These are phyloP conservation scores for Cryptosporidium bovis DNA, from an alignment of 169 alveolate genomes.

Conservation along the genomic window DNA sequence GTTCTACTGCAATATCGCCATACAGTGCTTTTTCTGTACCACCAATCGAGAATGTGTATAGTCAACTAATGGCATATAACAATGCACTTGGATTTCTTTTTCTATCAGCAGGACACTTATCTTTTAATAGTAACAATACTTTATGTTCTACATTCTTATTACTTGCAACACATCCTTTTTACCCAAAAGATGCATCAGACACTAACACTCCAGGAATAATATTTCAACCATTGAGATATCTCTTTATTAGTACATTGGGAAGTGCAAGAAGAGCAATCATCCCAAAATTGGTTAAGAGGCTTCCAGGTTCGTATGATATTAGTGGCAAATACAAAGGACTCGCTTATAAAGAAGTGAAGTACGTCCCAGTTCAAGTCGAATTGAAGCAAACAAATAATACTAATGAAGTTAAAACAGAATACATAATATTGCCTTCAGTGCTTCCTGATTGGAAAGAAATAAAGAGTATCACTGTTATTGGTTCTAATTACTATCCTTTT, in stretches of 20 bases:
- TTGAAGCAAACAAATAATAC: neutral
- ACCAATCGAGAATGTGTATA: constrained; percentile 65
- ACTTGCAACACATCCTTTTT: constrained; percentile 63
- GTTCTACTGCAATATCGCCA: constrained; percentile 72
- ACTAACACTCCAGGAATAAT: constrained; percentile 66
- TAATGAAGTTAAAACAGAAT: neutral
- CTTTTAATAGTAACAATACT: constrained; percentile 23
- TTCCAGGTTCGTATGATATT: neutral
- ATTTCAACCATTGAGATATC: constrained; percentile 67
- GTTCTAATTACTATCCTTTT: constrained; percentile 32
- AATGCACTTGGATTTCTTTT: constrained; percentile 70
- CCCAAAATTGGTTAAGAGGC: constrained; percentile 13
- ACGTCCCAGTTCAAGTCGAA: constrained; percentile 32
- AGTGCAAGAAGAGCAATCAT: constrained; percentile 26
- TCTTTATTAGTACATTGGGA: constrained; percentile 7
- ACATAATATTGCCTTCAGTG: constrained; percentile 35
- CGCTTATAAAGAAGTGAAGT: constrained; percentile 17
- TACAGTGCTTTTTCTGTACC: constrained; percentile 61
- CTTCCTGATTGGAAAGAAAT: constrained; percentile 47
- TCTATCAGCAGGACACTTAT: constrained; percentile 52
- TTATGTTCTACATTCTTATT: constrained; percentile 41
- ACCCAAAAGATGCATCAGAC: constrained; percentile 62
- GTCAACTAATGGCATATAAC: constrained; percentile 71
- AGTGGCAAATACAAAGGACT: neutral
- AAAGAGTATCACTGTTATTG: constrained; percentile 23